Evolutionary conservation across 306 rosid genomes (phyloP).

Genomic region (Mimosa pudica): DNA sequence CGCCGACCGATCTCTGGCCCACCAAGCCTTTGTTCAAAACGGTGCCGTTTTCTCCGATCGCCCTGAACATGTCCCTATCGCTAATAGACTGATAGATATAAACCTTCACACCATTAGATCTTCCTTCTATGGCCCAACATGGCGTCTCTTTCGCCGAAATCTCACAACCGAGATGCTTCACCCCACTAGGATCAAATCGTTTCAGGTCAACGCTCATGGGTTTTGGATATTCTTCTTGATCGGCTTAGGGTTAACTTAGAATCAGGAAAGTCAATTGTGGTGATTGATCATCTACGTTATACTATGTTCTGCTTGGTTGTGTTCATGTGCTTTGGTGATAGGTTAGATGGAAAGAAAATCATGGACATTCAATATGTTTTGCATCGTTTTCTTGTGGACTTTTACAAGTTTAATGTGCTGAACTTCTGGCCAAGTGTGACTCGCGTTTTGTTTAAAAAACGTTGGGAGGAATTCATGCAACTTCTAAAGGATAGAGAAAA

Average conservation of each 20-base stretch:
- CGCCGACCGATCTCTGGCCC: slow-evolving; percentile 41
- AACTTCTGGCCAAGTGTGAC: slow-evolving; percentile 30
- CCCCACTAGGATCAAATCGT: slow-evolving; percentile 35
- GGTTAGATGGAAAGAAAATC: slow-evolving; percentile 31
- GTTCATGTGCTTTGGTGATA: slow-evolving; percentile 51
- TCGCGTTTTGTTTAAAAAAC: slow-evolving; percentile 9
- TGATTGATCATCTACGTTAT: slow-evolving; percentile 33
- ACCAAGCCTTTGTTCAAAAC: slow-evolving; percentile 42
- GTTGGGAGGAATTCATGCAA: slow-evolving; percentile 22
- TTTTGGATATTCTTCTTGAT: slow-evolving; percentile 31
- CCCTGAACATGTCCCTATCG: slow-evolving; percentile 7
- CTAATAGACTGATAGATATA: not conserved
- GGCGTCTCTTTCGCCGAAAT: slow-evolving; percentile 54
- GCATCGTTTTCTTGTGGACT: not conserved
- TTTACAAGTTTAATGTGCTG: not conserved
- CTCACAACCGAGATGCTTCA: slow-evolving; percentile 45
- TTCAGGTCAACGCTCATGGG: slow-evolving; percentile 36
- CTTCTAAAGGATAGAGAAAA: not conserved
- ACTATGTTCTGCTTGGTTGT: slow-evolving; percentile 47
- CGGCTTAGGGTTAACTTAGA: slow-evolving; percentile 21
- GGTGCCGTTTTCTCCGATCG: slow-evolving; percentile 44
- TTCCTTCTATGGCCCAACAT: slow-evolving; percentile 42
- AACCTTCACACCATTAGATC: slow-evolving; percentile 36
- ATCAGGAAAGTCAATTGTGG: not conserved
- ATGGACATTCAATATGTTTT: slow-evolving; percentile 35